These are phyloP conservation scores for Fusarium austroafricanum DNA, from an alignment of 2,329 filamentous ascomycete species.

Conservation along the genomic window DNA sequence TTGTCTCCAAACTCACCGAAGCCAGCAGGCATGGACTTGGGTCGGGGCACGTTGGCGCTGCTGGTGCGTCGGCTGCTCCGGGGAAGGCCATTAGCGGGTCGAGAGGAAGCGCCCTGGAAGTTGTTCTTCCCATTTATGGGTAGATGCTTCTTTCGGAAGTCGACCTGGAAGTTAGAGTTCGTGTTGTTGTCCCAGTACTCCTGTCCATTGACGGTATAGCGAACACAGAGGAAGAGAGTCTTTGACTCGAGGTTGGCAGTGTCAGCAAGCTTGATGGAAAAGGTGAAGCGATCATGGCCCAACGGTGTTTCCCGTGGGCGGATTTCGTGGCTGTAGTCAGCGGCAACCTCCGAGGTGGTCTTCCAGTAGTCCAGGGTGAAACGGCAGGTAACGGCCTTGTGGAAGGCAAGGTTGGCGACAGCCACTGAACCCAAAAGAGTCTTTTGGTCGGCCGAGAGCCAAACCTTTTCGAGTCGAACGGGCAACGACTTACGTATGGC, in stretches of 20 bases:
- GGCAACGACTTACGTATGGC: constrained; percentile 70
- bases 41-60: constrained; percentile 57
- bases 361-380: constrained; percentile 99
- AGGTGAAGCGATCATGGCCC: constrained; percentile 89
- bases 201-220: constrained; percentile 84
- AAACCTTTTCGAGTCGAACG: constrained; percentile 86
- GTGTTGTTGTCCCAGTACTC: constrained; percentile 98
- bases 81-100: constrained; percentile 67
- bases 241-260: constrained; percentile 91
- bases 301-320: constrained; percentile 72
- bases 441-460: constrained; percentile 89
- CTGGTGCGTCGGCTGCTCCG: constrained; percentile 71
- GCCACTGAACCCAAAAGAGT: constrained; percentile 84
- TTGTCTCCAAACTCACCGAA: constrained; percentile 79
- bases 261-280: constrained; percentile 92
- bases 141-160: constrained; percentile 85
- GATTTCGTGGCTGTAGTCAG: constrained; percentile 87
- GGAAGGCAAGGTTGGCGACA: constrained; percentile 89
- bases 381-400: constrained; percentile 88
- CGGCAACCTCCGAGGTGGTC: constrained; percentile 92
- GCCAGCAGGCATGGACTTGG: constrained; percentile 66
- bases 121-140: constrained; percentile 69
- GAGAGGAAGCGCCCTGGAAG: constrained; percentile 61
- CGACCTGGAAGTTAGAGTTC: constrained; percentile 88
- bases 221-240: constrained; percentile 91